phyloP scores from a whole-genome alignment of 345 rosid genomes.

The Rhodomyrtus tomentosa region DNA sequence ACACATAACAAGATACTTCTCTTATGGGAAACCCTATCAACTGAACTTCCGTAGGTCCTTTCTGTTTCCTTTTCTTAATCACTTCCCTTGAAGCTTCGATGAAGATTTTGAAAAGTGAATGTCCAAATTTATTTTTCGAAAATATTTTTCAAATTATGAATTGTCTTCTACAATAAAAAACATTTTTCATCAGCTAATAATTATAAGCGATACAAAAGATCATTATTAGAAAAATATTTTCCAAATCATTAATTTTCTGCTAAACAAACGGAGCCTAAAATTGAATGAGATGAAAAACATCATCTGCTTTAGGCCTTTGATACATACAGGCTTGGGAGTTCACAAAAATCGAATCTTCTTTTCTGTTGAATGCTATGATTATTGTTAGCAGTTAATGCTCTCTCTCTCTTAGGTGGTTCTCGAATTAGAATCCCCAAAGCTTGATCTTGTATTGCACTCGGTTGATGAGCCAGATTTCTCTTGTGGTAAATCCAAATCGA shows the following conservation, averaged over 20 bases:
- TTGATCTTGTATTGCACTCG: constrained; percentile 31
- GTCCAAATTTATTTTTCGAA: too few species aligned
- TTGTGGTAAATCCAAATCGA: constrained; percentile 34
- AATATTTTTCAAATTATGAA: too few species aligned
- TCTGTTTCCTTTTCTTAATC: background rate
- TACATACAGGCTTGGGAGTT: background rate
- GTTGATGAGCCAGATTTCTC: constrained; percentile 45
- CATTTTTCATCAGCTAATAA: too few species aligned
- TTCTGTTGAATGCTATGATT: background rate
- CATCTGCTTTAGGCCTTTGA: background rate
- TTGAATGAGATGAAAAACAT: accelerated
- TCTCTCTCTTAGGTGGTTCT: constrained; percentile 37
- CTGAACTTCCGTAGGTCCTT: background rate
- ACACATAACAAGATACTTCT: background rate
- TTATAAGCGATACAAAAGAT: too few species aligned
- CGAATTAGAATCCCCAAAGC: constrained; percentile 54
- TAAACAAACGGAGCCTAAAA: background rate
- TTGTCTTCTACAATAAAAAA: too few species aligned
- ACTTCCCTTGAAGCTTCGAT: background rate
- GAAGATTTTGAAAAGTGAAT: background rate
- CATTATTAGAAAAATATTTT: too few species aligned
- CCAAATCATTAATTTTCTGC: too few species aligned
- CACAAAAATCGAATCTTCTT: background rate
- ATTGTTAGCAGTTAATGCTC: background rate
- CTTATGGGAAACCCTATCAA: background rate